A percentile compares a stretch with the other conserved stretches of the same genome.
These are phyloP conservation scores for Fistulinella prunicolor DNA, from an alignment of 768 basidiomycete genomes.

Conservation along the genomic window DNA sequence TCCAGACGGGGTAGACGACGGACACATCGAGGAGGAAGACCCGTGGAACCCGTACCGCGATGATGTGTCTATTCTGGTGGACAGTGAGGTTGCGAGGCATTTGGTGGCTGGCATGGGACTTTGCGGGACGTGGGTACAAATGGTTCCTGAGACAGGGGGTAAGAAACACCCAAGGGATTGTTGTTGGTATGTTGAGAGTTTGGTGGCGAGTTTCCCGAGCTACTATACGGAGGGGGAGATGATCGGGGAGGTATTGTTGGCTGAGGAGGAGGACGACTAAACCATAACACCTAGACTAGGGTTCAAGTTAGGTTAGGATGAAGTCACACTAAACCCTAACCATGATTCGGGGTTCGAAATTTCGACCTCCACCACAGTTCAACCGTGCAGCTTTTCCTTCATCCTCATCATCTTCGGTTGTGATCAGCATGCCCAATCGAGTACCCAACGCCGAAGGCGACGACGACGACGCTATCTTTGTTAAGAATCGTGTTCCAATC, in stretches of 20 bases:
- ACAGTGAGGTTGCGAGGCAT: slow-evolving; percentile 9
- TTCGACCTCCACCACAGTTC: slow-evolving; percentile 4
- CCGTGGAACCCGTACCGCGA: slow-evolving; percentile 40
- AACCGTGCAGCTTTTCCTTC: neutral
- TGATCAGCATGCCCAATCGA: neutral
- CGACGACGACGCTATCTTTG: slow-evolving; percentile 16
- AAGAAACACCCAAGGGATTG: slow-evolving; percentile 14
- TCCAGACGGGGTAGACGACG: neutral
- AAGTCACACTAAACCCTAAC: slow-evolving; percentile 26
- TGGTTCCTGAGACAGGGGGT: slow-evolving; percentile 15
- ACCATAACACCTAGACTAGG: neutral
- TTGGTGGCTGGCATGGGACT: slow-evolving; percentile 32
- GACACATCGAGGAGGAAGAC: slow-evolving; percentile 7
- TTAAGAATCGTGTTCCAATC: slow-evolving; percentile 20
- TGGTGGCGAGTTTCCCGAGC: slow-evolving; percentile 50
- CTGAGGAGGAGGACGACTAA: neutral
- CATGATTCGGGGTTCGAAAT: slow-evolving; percentile 28
- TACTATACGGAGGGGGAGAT: slow-evolving; percentile 35
- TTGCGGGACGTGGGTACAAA: slow-evolving; percentile 36
- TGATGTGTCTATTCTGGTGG: slow-evolving; percentile 30
- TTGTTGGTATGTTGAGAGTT: slow-evolving; percentile 59
- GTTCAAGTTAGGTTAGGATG: slow-evolving; percentile 5
- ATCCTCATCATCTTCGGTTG: neutral
- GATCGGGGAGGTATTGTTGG: neutral
- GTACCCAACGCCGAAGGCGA: neutral